Conservation (phyloP, 768 basidiomycete genomes). For the Boletellus ananas region DNA sequence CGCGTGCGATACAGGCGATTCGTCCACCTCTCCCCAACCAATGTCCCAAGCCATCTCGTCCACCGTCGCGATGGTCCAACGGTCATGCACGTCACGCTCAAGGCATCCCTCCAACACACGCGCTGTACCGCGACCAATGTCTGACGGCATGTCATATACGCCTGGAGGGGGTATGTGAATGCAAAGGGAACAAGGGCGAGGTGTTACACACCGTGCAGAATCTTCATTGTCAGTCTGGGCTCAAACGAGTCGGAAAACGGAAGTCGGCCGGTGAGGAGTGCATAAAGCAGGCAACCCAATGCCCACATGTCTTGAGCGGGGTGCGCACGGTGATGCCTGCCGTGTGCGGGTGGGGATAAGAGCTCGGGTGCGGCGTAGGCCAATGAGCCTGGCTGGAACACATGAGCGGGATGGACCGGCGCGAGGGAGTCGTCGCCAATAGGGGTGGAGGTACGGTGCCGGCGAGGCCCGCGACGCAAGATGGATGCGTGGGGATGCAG, state of each 20-base stretch:
- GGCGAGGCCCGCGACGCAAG: slow-evolving; percentile 36
- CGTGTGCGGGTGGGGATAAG: slow-evolving; percentile 54
- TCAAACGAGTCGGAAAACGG: slow-evolving; percentile 91
- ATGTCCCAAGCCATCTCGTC: slow-evolving; percentile 79
- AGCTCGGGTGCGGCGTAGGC: slow-evolving; percentile 92
- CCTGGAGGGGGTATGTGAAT: slow-evolving; percentile 39
- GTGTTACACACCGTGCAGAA: slow-evolving; percentile 66
- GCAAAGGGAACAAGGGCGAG: not conserved
- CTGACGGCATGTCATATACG: slow-evolving; percentile 53
- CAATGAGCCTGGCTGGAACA: slow-evolving; percentile 76
- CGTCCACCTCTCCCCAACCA: slow-evolving; percentile 55
- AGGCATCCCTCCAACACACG: slow-evolving; percentile 79
- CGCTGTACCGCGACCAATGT: slow-evolving; percentile 58
- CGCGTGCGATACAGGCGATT: slow-evolving; percentile 23
- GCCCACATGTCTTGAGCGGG: slow-evolving; percentile 97
- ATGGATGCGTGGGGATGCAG: slow-evolving; percentile 13
- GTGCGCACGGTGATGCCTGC: slow-evolving; percentile 32
- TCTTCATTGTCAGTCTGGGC: slow-evolving; percentile 88
- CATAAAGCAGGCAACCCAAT: slow-evolving; percentile 84
- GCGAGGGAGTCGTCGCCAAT: slow-evolving; percentile 28
- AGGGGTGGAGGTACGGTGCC: slow-evolving; percentile 48
- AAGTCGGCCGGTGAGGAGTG: slow-evolving; percentile 76
- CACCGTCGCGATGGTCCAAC: slow-evolving; percentile 82
- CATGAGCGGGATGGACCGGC: slow-evolving; percentile 32
- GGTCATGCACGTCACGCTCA: slow-evolving; percentile 50